Conservation (phyloP, 116 monocot genomes). For the Papilionanthe hybrid region DNA sequence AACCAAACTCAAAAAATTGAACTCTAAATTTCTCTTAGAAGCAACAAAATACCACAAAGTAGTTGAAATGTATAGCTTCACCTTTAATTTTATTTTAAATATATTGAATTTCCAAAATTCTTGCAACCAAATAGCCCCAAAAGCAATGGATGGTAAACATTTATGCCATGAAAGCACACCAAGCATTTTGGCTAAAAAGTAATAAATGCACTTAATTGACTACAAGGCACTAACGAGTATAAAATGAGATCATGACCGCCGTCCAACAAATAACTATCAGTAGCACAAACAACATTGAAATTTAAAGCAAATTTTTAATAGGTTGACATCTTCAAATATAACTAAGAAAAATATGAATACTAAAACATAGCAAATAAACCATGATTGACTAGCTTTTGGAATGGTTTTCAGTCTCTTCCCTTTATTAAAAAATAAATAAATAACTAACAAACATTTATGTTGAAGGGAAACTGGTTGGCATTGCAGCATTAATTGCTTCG, state of each 20-base stretch:
- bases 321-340: not conserved
- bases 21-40: too few species aligned
- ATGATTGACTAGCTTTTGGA: not conserved
- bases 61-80: too few species aligned
- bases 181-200: not conserved
- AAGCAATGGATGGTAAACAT: too few species aligned
- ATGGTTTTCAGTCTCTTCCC: not conserved
- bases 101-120: not conserved
- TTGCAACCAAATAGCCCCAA: too few species aligned
- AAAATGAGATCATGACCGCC: not conserved
- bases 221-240: not conserved
- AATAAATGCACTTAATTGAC: not conserved
- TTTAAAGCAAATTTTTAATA: not conserved
- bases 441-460: not conserved
- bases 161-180: too few species aligned
- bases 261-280: not conserved
- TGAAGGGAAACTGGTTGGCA: not conserved
- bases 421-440: not conserved
- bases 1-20: not conserved
- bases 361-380: not conserved
- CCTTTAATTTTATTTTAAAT: too few species aligned
- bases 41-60: too few species aligned
- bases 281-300: not conserved
- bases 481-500: not conserved
- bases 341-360: not conserved